Base-by-base conservation (phyloP, 768 basidiomycete genomes). In the Suillus decipiens region DNA sequence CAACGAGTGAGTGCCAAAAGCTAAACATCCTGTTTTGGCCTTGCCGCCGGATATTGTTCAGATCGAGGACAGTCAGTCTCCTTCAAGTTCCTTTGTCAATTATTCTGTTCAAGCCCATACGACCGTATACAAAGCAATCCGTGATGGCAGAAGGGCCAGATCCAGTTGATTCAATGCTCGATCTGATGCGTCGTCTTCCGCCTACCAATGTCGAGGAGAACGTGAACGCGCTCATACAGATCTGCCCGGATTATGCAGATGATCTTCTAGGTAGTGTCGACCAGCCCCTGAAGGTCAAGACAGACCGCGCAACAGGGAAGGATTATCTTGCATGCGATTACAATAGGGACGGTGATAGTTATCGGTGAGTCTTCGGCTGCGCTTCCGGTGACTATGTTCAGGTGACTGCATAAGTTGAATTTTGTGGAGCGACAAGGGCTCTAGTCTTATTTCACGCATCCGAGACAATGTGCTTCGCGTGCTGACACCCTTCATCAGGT, bases 301-400 rank as follows among this genome's bases (percentile, higher is more conserved):
- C 83, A 39, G 96, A 99, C 81, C 84, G 81, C 59, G 85, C 86
- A 19, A 90, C 89, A 0, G 93, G 93, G 33, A 85, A 85, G 70
- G 95, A 99, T 51, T 99, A 94, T 74, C 87, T 99, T 45, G 90
- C 90, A 11, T 96, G 96, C 73, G 93, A 95, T 73, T 97, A 96
- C 71, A 96, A 96, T 78, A 82, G 90, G 36, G 95, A 96, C 73
- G 94, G 93, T 12, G 93, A 95, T 69, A 90, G 92, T 72, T 94
- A 92, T 74, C 82, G 95, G 94, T 92, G 70, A 64, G 85, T 79
- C 55, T 48, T 43, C 36, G 51, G 10, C 42, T 61, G 50, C 12
- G 17, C 50, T 62, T 43, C 37, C 39, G 10, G 37, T 19, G 37
- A 39, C 41, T 41, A 24, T 28, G 15, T 56, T 37, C 31, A n/a